A percentile compares a stretch with the other conserved stretches of the same genome.
Evolutionary conservation across 2,329 filamentous ascomycete species (phyloP).

Genomic region (Didymella glomerata): DNA sequence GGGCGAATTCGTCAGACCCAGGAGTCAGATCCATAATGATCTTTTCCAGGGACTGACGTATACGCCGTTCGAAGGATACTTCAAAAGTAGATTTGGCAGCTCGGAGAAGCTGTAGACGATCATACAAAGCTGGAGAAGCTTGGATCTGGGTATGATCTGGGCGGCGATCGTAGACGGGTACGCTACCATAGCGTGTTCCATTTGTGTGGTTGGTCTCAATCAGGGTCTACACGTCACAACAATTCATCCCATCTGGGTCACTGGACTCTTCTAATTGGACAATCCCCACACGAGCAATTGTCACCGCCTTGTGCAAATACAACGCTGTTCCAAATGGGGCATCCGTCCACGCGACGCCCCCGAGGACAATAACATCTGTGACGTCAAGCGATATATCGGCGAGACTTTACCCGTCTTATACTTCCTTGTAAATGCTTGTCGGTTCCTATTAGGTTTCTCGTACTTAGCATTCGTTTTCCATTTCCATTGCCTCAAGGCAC

Average conservation of each 20-base stretch:
- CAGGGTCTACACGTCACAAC: conserved; percentile 1
- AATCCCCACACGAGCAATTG: background rate
- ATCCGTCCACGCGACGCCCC: background rate
- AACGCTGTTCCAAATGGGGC: background rate
- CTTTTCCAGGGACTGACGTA: conserved; percentile 2
- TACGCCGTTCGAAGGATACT: background rate
- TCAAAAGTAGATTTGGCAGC: background rate
- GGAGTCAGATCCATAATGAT: conserved; percentile 19
- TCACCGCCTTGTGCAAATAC: background rate
- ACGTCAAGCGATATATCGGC: background rate
- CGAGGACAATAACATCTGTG: background rate
- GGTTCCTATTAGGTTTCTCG: background rate
- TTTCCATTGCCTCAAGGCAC: background rate
- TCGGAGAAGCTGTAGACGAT: background rate
- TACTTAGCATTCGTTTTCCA: background rate
- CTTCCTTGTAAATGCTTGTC: conserved; percentile 1
- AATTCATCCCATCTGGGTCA: background rate
- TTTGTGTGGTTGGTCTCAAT: background rate
- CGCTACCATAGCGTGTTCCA: conserved; percentile 2
- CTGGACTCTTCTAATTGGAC: background rate
- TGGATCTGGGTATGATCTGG: background rate
- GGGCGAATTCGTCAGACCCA: conserved; percentile 13
- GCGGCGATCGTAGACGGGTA: background rate
- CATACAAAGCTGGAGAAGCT: background rate
- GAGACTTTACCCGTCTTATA: background rate